These are phyloP conservation scores for Spizellomyces sp. DNA, from an alignment of 192 early-diverging fungal genomes.

Conservation along the genomic window DNA sequence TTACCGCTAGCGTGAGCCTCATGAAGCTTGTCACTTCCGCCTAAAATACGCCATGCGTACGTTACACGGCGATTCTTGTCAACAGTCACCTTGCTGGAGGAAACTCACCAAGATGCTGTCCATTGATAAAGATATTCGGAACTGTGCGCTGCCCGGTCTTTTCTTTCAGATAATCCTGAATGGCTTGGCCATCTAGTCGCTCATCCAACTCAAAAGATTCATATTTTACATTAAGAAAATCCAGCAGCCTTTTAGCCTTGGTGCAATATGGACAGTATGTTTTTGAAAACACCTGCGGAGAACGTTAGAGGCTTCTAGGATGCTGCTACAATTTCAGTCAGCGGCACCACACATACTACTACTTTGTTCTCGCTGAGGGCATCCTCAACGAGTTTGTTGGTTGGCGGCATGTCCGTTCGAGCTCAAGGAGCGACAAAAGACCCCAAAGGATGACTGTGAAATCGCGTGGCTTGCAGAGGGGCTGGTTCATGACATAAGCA, in stretches of 20 bases:
- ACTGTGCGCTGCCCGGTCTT: slow-evolving; percentile 48
- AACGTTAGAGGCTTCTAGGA: no score
- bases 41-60: slow-evolving; percentile 10
- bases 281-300: slow-evolving; percentile 58
- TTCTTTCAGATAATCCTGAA: slow-evolving; percentile 41
- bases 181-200: slow-evolving; percentile 32
- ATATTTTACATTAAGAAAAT: slow-evolving; percentile 37
- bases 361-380: slow-evolving; percentile 36
- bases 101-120: slow-evolving; percentile 42
- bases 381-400: slow-evolving; percentile 32
- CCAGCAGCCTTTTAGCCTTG: slow-evolving; percentile 53
- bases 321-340: no score
- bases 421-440: no score
- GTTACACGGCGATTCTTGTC: no score
- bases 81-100: no score
- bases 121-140: slow-evolving; percentile 52
- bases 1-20: slow-evolving; percentile 33
- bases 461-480: no score
- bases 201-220: slow-evolving; percentile 39
- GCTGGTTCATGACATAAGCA: no score
- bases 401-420: slow-evolving; percentile 11
- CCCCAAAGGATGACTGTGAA: no score
- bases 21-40: slow-evolving; percentile 46
- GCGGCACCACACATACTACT: slow-evolving; percentile 12
- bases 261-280: slow-evolving; percentile 55